These are phyloP conservation scores for Mesembryanthemum crystallinum DNA, from an alignment of 148 eudicot genomes.

Conservation along the genomic window DNA sequence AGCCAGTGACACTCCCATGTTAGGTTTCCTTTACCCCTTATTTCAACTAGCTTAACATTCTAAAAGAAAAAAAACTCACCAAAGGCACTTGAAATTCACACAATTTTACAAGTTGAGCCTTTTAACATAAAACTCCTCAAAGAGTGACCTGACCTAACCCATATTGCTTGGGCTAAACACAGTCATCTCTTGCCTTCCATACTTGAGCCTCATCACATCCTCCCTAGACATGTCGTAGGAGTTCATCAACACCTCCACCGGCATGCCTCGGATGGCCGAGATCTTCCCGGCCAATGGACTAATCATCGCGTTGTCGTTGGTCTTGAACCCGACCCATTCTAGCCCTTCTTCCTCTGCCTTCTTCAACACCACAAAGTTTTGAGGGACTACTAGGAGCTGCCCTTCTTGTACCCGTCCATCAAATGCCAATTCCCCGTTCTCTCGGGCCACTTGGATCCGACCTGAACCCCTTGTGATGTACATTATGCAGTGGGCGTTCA, in stretches of 20 bases:
- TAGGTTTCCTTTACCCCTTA: neutral
- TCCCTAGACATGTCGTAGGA: conserved; percentile 40
- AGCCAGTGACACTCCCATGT: neutral
- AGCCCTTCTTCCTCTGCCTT: conserved; percentile 51
- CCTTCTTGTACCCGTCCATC: conserved; percentile 46
- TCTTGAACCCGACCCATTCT: conserved; percentile 56
- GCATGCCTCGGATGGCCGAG: conserved; percentile 45
- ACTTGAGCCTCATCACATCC: conserved; percentile 46
- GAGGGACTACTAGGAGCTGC: conserved; percentile 55
- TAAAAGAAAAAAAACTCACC: no score
- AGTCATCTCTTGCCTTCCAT: conserved; percentile 36
- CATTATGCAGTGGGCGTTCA: conserved; percentile 51
- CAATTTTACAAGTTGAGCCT: no score
- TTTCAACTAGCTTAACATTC: no score
- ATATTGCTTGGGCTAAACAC: conserved; percentile 28
- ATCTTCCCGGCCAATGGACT: conserved; percentile 41
- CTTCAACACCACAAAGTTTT: conserved; percentile 45
- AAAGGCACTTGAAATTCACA: no score
- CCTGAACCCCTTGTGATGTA: conserved; percentile 47
- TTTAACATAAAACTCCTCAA: neutral
- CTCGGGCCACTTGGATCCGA: conserved; percentile 39
- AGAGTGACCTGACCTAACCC: conserved; percentile 8
- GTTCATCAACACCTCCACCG: conserved; percentile 44
- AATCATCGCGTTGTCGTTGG: conserved; percentile 42
- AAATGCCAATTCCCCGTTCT: conserved; percentile 34